Conservation (phyloP, 2,329 filamentous ascomycete genomes). For the Fonsecaea erecta region DNA sequence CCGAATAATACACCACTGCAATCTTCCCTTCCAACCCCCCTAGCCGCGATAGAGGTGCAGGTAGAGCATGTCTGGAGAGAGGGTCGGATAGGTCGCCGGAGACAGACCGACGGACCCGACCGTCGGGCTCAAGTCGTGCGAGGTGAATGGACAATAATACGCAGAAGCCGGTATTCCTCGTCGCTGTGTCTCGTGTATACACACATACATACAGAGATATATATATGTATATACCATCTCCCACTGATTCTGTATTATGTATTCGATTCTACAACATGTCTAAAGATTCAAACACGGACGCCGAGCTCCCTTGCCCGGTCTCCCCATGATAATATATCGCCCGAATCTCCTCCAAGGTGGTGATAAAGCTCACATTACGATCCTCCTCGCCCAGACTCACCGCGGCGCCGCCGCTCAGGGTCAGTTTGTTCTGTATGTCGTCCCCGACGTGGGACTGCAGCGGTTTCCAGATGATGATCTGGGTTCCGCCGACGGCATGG, state of each 20-base stretch:
- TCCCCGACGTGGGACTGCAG: not conserved
- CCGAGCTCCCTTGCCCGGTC: not conserved
- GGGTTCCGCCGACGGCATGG: not conserved
- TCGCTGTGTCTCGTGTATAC: no score
- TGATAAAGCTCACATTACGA: not conserved
- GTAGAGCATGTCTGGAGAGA: no score
- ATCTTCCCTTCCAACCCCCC: no score
- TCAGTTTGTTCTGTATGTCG: not conserved
- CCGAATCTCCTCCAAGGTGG: slow-evolving; percentile 8
- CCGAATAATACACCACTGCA: no score
- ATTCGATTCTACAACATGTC: not conserved
- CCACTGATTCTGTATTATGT: not conserved
- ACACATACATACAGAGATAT: no score
- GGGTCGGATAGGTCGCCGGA: no score
- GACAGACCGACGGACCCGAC: no score
- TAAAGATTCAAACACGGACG: not conserved
- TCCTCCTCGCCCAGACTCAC: not conserved
- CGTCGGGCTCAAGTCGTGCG: no score
- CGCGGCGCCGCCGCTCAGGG: not conserved
- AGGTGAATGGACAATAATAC: no score
- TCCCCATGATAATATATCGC: not conserved
- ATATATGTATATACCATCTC: not conserved
- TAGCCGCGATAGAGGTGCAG: no score
- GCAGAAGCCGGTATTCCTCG: no score
- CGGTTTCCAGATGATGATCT: slow-evolving; percentile 12